Conservation (phyloP, 2,329 filamentous ascomycete genomes). For the Chaetomiaceae sp. region DNA sequence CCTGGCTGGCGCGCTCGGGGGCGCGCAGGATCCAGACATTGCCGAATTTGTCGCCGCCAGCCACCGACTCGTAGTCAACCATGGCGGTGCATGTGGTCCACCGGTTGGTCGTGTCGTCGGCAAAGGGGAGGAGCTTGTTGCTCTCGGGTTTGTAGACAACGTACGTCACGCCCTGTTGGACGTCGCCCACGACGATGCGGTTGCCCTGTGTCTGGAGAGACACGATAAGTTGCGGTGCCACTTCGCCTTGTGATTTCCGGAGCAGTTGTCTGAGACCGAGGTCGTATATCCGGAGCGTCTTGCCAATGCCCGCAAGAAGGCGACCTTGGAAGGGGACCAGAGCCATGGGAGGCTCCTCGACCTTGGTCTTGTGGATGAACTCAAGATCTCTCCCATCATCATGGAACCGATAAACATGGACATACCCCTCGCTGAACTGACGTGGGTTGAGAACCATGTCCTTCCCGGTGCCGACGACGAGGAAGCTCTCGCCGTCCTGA, state of each 20-base stretch:
- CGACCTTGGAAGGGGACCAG: constrained; percentile 89
- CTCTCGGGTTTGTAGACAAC: constrained; percentile 90
- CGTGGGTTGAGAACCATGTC: constrained; percentile 77
- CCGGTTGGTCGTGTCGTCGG: constrained; percentile 80
- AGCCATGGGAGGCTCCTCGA: constrained; percentile 86
- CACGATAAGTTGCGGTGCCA: constrained; percentile 76
- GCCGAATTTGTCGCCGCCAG: constrained; percentile 95
- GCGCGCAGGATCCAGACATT: constrained; percentile 92
- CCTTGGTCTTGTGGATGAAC: constrained; percentile 93
- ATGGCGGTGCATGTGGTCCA: constrained; percentile 91
- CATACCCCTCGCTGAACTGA: constrained; percentile 71
- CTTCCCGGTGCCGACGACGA: constrained; percentile 92
- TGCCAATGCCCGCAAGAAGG: constrained; percentile 78
- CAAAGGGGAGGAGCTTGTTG: constrained; percentile 89
- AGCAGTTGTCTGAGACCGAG: constrained; percentile 89
- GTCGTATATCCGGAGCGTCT: constrained; percentile 81
- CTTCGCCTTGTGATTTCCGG: constrained; percentile 81
- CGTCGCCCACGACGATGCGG: constrained; percentile 86
- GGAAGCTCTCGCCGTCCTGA: constrained; percentile 81
- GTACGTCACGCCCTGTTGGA: constrained; percentile 86
- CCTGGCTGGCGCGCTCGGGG: constrained; percentile 77
- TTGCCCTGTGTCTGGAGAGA: constrained; percentile 85
- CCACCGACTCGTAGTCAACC: constrained; percentile 95
- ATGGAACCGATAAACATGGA: constrained; percentile 87
- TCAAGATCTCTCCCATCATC: constrained; percentile 84